phyloP scores from a whole-genome alignment of 83 land plant genomes.

The Larix sibirica region DNA sequence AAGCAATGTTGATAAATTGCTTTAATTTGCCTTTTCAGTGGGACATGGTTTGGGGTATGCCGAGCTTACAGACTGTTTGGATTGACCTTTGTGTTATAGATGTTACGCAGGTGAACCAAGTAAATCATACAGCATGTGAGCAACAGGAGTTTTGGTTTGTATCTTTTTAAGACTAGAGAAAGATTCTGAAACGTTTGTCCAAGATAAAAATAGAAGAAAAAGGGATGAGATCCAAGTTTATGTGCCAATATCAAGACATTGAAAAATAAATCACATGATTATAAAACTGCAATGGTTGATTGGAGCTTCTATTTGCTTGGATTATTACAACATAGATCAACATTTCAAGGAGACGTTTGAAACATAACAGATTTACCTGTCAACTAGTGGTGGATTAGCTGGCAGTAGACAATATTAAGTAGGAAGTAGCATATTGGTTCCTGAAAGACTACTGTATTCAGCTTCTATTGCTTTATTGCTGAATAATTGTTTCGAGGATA shows the following conservation, averaged over 20 bases:
- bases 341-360: slow-evolving; percentile 1
- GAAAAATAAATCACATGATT: background rate
- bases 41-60: slow-evolving; percentile 8
- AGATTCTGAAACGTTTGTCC: background rate
- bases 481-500: background rate
- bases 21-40: slow-evolving; percentile 2
- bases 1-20: background rate
- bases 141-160: background rate
- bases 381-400: slow-evolving; percentile 3
- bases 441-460: background rate
- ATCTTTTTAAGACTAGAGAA: background rate
- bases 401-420: background rate
- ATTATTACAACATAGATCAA: background rate
- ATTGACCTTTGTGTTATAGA: background rate
- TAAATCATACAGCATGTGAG: slow-evolving; percentile 3
- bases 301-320: background rate
- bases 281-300: background rate
- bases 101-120: background rate
- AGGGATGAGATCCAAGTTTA: background rate
- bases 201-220: background rate
- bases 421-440: background rate
- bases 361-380: background rate
- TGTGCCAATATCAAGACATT: background rate
- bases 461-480: background rate
- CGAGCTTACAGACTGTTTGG: background rate